These are phyloP conservation scores for Porpolomopsis calyptriformis DNA, from an alignment of 768 basidiomycete genomes.

Conservation along the genomic window DNA sequence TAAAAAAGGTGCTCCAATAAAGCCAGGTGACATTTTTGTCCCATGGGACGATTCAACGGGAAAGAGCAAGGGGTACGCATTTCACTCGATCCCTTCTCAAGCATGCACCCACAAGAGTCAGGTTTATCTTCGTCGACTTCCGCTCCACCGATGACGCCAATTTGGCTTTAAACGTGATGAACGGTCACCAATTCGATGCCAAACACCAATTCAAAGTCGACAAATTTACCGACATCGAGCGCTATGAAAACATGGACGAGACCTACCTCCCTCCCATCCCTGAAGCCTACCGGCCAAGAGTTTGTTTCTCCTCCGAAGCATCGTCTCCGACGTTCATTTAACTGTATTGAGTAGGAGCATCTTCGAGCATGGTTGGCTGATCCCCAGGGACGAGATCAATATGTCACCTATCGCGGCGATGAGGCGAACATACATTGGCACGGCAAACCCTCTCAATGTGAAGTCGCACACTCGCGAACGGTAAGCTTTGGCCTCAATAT, in stretches of 20 bases:
- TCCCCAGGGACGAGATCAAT: slow-evolving; percentile 87
- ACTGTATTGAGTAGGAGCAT: slow-evolving; percentile 58
- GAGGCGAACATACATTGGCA: slow-evolving; percentile 90
- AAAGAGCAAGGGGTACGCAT: slow-evolving; percentile 83
- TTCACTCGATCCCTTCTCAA: neutral
- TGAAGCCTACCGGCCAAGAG: slow-evolving; percentile 69
- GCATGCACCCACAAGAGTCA: slow-evolving; percentile 21
- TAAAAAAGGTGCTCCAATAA: slow-evolving; percentile 68
- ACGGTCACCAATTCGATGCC: slow-evolving; percentile 78
- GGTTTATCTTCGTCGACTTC: slow-evolving; percentile 78
- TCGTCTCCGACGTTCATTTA: slow-evolving; percentile 6
- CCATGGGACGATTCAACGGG: slow-evolving; percentile 78
- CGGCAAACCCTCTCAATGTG: slow-evolving; percentile 79
- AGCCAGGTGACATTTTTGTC: slow-evolving; percentile 68
- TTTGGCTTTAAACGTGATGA: slow-evolving; percentile 53
- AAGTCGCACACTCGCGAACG: slow-evolving; percentile 49
- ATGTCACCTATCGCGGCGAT: slow-evolving; percentile 86
- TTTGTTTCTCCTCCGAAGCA: slow-evolving; percentile 20
- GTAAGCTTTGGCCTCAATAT: slow-evolving; percentile 32
- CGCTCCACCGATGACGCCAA: slow-evolving; percentile 59
- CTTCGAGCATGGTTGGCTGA: slow-evolving; percentile 92
- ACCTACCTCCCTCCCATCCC: slow-evolving; percentile 63
- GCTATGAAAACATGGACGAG: slow-evolving; percentile 66
- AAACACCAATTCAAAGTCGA: slow-evolving; percentile 80
- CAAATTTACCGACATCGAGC: slow-evolving; percentile 83